Percentiles rank a stretch among this genome's conserved stretches.
Conservation (phyloP, 2,329 filamentous ascomycete genomes). For the Hortaea werneckii region DNA sequence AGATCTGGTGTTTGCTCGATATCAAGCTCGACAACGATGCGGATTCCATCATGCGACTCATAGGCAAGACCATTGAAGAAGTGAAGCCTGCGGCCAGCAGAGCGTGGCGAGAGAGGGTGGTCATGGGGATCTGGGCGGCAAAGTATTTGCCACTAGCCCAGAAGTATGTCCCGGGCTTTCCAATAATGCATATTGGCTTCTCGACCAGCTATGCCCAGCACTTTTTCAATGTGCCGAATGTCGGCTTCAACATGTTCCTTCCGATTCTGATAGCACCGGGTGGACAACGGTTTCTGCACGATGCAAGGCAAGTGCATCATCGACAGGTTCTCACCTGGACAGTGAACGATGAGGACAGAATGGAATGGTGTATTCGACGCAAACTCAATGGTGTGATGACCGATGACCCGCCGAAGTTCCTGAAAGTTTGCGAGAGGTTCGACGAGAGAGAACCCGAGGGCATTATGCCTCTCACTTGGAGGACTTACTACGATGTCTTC, state of each 20-base stretch:
- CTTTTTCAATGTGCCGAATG: conserved; percentile 56
- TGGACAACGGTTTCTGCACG: conserved; percentile 55
- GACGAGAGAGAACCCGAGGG: conserved; percentile 27
- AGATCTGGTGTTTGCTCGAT: conserved; percentile 75
- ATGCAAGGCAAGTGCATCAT: conserved; percentile 28
- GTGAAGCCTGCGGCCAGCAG: conserved; percentile 17
- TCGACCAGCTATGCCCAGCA: conserved; percentile 58
- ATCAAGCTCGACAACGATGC: conserved; percentile 74
- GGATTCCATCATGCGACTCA: conserved; percentile 57
- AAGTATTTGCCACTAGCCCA: conserved; percentile 57
- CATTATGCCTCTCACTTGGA: conserved; percentile 15
- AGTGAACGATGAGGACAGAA: conserved; percentile 66
- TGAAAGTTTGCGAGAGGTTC: conserved; percentile 46
- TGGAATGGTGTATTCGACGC: conserved; percentile 67
- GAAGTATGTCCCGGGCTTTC: conserved; percentile 52
- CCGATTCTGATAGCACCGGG: conserved; percentile 56
- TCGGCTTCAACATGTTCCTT: conserved; percentile 71
- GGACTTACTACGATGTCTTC: conserved; percentile 5
- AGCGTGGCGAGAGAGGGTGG: conserved; percentile 63
- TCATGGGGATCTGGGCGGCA: conserved; percentile 76
- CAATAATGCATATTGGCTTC: conserved; percentile 58
- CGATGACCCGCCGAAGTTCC: conserved; percentile 63
- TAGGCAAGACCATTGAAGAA: conserved; percentile 51
- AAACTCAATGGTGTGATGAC: conserved; percentile 73
- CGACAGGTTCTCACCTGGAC: conserved; percentile 73